Base-by-base conservation (phyloP, 345 rosid genomes). In the Atalantia buxifolia region DNA sequence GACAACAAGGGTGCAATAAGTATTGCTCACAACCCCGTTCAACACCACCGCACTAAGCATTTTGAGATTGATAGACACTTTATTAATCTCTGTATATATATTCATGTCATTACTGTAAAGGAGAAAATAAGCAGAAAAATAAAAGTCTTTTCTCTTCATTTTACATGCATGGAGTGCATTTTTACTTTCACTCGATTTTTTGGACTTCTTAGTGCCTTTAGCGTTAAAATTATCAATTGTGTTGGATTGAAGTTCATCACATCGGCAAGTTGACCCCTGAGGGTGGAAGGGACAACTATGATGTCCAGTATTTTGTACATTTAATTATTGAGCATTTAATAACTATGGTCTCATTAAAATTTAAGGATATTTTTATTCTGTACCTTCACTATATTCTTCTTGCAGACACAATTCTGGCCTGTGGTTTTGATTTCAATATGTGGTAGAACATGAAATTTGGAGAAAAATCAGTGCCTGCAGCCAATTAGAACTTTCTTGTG, bases 401-500 rank as follows among this genome's bases (percentile, higher is more conserved):
- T 35, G 36, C 0, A 7, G 36, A 35, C 8, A 9, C 27, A n/a
- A 60, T 38, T 74, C n/a, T 25, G 53, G 18, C 56, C 25, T 61
- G n/a, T 38, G 19, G 68, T 48, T 24, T 40, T 13, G 31, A 59
- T 33, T 19, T 31, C 57, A 22, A 35, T 61, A 57, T 4, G 14
- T 36, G 55, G 68, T 74, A 24, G 62, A 61, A 74, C 21, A 74
- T 61, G 68, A 74, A 60, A 7, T 74, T 42, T 59, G 24, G 66
- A 35, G 30, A 21, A 19, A 42, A 42, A 27, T 4, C 31, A 71
- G 21, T 50, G 36, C 21, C 27, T 74, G 5, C 9, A 24, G 28
- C 14, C 24, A 4, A n/a, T 1, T 9, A 60, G 38, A 38, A 56
- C 56, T 60, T 40, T 74, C 67, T 74, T 33, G 53, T 27, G 21